Conservation (phyloP, 495 filamentous ascomycete species). For the Lophiotrema nucula region DNA sequence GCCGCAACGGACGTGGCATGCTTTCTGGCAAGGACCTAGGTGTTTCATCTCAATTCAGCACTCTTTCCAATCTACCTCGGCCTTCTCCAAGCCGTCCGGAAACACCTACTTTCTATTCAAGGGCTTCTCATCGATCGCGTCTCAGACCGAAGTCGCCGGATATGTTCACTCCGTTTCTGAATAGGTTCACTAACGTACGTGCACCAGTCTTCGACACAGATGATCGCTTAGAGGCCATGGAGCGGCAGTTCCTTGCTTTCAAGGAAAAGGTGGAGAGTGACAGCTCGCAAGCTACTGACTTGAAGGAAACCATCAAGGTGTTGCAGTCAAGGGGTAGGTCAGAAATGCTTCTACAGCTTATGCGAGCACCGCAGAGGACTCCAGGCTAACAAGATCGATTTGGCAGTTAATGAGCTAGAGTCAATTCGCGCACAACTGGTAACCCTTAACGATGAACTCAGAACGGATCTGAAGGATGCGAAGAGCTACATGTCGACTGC, state of each 20-base stretch:
- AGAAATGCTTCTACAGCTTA: too few relatives aligned
- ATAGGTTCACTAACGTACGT: constrained; percentile 65
- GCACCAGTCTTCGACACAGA: constrained; percentile 72
- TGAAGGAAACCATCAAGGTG: constrained; percentile 67
- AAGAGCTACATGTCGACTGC: constrained; percentile 49
- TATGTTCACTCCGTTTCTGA: constrained; percentile 57
- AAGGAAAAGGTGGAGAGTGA: constrained; percentile 62
- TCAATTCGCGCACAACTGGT: constrained; percentile 55
- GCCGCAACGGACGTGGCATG: constrained; percentile 16
- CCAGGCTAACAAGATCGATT: constrained; percentile 18
- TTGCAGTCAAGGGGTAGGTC: constrained; percentile 77
- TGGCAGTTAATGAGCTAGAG: constrained; percentile 68
- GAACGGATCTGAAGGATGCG: constrained; percentile 58
- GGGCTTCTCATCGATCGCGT: constrained; percentile 31
- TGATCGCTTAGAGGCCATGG: constrained; percentile 62
- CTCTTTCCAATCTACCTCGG: constrained; percentile 13
- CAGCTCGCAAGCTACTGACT: constrained; percentile 56
- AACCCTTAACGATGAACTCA: constrained; percentile 55
- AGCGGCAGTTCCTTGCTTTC: constrained; percentile 59
- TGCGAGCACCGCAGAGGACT: background rate
- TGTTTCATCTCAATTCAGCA: constrained; percentile 15
- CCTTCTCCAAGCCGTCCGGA: constrained; percentile 9
- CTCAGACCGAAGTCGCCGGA: constrained; percentile 5
- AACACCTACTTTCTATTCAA: constrained; percentile 16
- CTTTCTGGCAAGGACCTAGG: constrained; percentile 21